Evolutionary conservation across 139 green algal genomes (phyloP).

Genomic region (Tetradesmus lagerheimii): DNA sequence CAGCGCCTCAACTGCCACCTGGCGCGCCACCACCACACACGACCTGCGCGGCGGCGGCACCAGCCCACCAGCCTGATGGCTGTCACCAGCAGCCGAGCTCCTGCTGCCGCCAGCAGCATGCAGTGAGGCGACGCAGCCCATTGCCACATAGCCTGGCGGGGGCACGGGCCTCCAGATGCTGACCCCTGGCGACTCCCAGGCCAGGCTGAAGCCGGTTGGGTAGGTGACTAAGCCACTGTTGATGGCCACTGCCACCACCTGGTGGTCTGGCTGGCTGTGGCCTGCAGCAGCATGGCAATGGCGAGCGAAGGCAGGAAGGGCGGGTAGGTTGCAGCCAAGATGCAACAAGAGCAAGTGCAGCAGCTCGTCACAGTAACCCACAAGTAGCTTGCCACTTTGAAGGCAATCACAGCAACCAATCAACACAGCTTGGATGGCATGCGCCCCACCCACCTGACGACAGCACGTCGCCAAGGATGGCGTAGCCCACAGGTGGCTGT

Average conservation of each 20-base stretch:
- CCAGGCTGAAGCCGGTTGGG: slow-evolving; percentile 64
- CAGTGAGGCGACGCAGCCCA: slow-evolving; percentile 81
- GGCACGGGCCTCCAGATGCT: slow-evolving; percentile 79
- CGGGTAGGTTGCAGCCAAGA: no score
- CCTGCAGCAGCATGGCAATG: slow-evolving; percentile 47
- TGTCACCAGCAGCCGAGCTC: neutral
- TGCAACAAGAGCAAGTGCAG: no score
- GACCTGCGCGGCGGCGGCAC: slow-evolving; percentile 50
- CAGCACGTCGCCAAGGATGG: slow-evolving; percentile 79
- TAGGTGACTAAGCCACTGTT: slow-evolving; percentile 83
- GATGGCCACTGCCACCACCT: slow-evolving; percentile 82
- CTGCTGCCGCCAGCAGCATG: neutral
- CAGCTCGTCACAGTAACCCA: no score
- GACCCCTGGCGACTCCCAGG: slow-evolving; percentile 61
- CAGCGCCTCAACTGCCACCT: slow-evolving; percentile 65
- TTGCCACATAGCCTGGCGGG: slow-evolving; percentile 72
- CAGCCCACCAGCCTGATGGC: neutral
- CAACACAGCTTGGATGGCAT: no score
- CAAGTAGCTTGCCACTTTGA: neutral
- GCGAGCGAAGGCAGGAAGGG: neutral
- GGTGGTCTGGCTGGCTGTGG: slow-evolving; percentile 61
- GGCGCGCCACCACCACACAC: slow-evolving; percentile 63
- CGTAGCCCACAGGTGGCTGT: slow-evolving; percentile 81
- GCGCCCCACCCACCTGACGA: slow-evolving; percentile 48
- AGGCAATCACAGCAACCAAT: no score